Evolutionary conservation across 2,329 filamentous ascomycete species (phyloP).

Genomic region (Cadophora sp.): DNA sequence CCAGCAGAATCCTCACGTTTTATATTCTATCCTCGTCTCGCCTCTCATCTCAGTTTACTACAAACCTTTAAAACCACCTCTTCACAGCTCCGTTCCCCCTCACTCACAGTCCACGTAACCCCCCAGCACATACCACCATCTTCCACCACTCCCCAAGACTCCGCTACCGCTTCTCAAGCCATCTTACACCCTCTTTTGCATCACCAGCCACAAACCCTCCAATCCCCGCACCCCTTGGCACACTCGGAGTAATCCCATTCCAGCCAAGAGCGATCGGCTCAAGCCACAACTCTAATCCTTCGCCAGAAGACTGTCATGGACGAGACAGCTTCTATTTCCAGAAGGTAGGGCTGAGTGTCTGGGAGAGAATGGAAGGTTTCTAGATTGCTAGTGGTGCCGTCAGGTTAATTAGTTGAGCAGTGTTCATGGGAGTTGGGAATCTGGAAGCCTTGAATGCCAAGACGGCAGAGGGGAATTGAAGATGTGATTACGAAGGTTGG

Average conservation of each 20-base stretch:
- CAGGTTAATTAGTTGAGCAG: not conserved
- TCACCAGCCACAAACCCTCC: not conserved
- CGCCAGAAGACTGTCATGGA: not conserved
- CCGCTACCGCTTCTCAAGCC: not conserved
- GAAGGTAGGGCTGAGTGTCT: not conserved
- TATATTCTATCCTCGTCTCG: too few species aligned
- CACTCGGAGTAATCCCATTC: not conserved
- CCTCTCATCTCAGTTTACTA: too few species aligned
- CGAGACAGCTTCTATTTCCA: not conserved
- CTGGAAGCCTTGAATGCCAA: not conserved
- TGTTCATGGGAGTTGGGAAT: not conserved
- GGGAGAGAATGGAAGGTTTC: not conserved
- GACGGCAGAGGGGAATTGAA: not conserved
- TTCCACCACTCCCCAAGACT: not conserved
- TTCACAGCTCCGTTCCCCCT: too few species aligned
- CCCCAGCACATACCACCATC: not conserved
- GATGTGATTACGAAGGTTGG: not conserved
- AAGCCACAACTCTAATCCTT: not conserved
- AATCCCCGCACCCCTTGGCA: not conserved
- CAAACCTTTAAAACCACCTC: not conserved
- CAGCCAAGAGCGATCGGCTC: not conserved
- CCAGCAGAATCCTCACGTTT: too few species aligned
- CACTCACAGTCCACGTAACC: not conserved
- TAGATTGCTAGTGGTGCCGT: not conserved
- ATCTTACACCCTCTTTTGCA: not conserved